phyloP scores from a whole-genome alignment of 1,284 basidiomycete species.

The Trichosporon sp. region DNA sequence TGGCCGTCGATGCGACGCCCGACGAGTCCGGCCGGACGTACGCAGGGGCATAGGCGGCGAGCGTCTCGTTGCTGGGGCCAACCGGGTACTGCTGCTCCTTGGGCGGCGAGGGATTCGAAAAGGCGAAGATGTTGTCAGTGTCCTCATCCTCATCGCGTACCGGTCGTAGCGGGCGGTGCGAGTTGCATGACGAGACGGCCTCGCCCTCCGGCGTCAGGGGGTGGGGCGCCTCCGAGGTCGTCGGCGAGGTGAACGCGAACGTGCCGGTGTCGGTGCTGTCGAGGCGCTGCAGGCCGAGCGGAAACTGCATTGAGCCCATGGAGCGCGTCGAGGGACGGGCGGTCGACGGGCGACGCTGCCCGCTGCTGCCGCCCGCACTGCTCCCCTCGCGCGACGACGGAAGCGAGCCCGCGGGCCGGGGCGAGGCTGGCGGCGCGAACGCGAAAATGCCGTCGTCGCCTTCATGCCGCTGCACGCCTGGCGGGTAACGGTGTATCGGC shows the following conservation, averaged over 20 bases:
- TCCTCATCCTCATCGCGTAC: constrained; percentile 22
- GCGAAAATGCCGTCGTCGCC: not conserved
- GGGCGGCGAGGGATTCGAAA: constrained; percentile 17
- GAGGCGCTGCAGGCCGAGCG: not conserved
- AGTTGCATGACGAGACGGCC: not conserved
- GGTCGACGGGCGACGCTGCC: not conserved
- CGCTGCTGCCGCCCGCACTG: not conserved
- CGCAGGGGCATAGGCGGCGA: not conserved
- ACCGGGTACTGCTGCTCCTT: not conserved
- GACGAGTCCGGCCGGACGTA: not conserved
- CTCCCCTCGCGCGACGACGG: not conserved
- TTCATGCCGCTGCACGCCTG: not conserved
- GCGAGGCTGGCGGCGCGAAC: not conserved
- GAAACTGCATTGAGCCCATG: not conserved
- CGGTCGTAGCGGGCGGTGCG: not conserved
- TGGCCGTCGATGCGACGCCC: constrained; percentile 24
- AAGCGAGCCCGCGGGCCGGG: not conserved
- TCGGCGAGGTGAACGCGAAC: not conserved
- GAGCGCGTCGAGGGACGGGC: not conserved
- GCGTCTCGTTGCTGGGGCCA: not conserved
- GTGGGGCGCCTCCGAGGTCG: not conserved
- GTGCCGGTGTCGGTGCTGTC: not conserved
- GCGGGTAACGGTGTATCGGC: not conserved
- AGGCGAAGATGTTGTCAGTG: constrained; percentile 42
- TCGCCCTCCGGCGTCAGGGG: not conserved